Evolutionary conservation across 192 early-diverging fungal genomes (phyloP), one percentile per base, ranked within the genome.

Genomic region (Chytriomyces confervae): DNA sequence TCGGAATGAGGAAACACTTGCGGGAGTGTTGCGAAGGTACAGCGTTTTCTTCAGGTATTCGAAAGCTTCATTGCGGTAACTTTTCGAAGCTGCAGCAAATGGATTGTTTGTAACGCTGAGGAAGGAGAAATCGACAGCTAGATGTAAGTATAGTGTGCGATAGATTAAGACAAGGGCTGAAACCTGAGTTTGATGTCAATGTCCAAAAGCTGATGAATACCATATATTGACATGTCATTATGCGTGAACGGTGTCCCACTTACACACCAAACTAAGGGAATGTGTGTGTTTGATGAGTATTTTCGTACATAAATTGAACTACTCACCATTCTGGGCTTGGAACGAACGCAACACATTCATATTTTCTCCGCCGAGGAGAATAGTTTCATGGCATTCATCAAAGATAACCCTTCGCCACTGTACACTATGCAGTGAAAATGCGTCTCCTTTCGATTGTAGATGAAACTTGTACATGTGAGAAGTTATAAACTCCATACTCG

Each of bases 351-450:
- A 45, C 11, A 71, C 50, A 50, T 71, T 71, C 69, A 71, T 71
- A 53, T 71, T 71, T 57, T 71, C 69, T 53, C 20, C 18, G n/a
- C 72, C 72, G 7, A 62, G 45, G 11, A 74, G 61, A 63, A 74
- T 74, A 24, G 72, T 74, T 74, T 74, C 72, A n/a, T 74, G 72
- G 20, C 72, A 74, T n/a, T 74, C 72, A 47, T 74, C 72, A 43
- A 74, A 74, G 44, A 74, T 62, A n/a, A 74, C 45, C 10, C 72
- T 18, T 62, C 72, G 50, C 72, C 72, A 74, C 8, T 20, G 5
- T 8, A 74, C 45, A 7, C 27, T 7, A 74, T 74, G 72, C 10
- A 74, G n/a, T 13, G 69, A 36, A 36, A 36, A 36, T 36, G 50
- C 20, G 18, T 50, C 9, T n/a, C 18, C 27, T 23, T 71, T 9